phyloP scores from a whole-genome alignment of 2,329 filamentous ascomycete genomes.

The Colletotrichum sp. region DNA sequence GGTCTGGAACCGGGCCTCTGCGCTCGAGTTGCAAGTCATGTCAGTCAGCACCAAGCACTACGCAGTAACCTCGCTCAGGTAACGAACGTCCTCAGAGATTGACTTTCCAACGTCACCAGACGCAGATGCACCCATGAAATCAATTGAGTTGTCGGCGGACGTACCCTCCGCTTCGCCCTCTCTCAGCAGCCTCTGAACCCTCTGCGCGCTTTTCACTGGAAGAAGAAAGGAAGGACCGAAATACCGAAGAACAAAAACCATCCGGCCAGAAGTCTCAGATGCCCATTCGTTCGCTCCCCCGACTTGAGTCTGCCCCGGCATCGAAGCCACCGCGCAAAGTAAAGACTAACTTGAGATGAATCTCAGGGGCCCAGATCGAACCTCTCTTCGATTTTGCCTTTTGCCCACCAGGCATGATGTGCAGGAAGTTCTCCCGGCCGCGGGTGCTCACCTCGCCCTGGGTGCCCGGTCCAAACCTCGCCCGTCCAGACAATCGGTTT shows the following conservation, averaged over 20 bases:
- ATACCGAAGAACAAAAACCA: not conserved
- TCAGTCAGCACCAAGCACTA: not conserved
- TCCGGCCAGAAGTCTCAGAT: not conserved
- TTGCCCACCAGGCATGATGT: not conserved
- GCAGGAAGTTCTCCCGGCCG: conserved; percentile 2
- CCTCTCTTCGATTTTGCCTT: not conserved
- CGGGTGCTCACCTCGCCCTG: not conserved
- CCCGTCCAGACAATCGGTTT: not conserved
- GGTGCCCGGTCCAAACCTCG: not conserved
- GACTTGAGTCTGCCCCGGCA: not conserved
- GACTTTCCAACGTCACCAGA: not conserved
- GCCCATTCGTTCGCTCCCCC: not conserved
- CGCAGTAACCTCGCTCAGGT: not conserved
- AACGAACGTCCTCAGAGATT: not conserved
- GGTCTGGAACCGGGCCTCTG: not conserved
- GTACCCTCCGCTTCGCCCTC: not conserved
- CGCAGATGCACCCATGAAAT: not conserved
- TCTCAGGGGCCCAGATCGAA: not conserved
- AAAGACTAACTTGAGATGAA: conserved; percentile 2
- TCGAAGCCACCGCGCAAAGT: not conserved
- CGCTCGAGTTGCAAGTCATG: not conserved
- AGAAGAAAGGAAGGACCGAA: not conserved
- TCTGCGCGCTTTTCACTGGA: not conserved
- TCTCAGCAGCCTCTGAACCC: not conserved
- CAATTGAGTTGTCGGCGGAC: not conserved